Evolutionary conservation across 345 rosid genomes (phyloP), one percentile per base, ranked within the genome.

Genomic region (Arabis alpina): DNA sequence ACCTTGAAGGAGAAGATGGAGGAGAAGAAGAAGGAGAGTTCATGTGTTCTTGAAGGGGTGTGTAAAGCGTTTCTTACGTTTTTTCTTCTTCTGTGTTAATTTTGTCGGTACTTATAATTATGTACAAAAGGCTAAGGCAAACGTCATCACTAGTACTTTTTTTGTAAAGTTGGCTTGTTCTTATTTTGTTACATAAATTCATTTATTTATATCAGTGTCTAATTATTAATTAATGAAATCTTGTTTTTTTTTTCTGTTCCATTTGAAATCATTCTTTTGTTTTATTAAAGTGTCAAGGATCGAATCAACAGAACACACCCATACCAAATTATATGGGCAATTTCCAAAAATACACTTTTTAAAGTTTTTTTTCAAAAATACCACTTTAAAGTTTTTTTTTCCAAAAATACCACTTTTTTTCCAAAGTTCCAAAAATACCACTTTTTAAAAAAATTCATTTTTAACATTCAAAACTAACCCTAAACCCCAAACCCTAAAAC

Each of bases 11-110:
- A 2, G 77, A 59, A 51, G 36, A 7, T n/a, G 69, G 53, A 11
- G 48, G n/a, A n/a, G n/a, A 39, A 14, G 70, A 36, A 27, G 70
- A 53, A 32, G 61, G 37, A 55, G 73, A 9, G 11, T 40, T 58
- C 66, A 65, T 66, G 54, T 65, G 56, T 72, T 64, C 64, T 58
- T 73, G 60, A 48, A 2, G 55, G 10, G 42, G 42, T 27, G 64
- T 32, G n/a, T n/a, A 11, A 59, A 51, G 62, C 58, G 71, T 72
- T 64, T 64, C 10, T 48, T 14, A 3, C 57, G 48, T 59, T 58
- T 56, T 8, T 44, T n/a, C 7, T 32, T 11, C 8, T 39, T 48
- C 52, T 73, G 32, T 64, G 25, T 43, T 34, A 27, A 10, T 43
- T 24, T 54, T 54, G 76, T 63, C 57, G 30, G 64, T 45, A 61